A percentile compares a stretch with the other conserved stretches of the same genome.
Evolutionary conservation across 108 stramenopile species (phyloP).

Genomic region (Nannochloropsis gaditana): DNA sequence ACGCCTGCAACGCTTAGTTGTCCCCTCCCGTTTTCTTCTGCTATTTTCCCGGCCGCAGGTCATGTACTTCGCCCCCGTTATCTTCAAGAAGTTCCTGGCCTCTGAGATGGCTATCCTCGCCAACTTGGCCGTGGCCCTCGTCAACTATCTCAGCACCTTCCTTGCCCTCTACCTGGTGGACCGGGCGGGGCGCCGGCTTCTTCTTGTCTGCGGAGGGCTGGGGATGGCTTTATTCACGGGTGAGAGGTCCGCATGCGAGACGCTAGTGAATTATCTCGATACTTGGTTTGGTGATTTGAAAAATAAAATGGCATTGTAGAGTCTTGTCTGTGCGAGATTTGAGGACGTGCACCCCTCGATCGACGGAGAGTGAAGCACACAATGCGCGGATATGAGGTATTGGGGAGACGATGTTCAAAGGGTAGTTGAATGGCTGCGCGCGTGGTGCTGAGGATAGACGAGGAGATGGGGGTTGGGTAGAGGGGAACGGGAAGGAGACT

Average conservation of each 20-base stretch:
- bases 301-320: too few species aligned
- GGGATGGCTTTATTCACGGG: slow-evolving; percentile 44
- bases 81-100: slow-evolving; percentile 39
- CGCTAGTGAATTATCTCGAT: slow-evolving; percentile 34
- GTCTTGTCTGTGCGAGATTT: too few species aligned
- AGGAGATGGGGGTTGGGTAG: too few species aligned
- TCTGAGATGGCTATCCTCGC: slow-evolving; percentile 31
- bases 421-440: too few species aligned
- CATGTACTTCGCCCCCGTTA: slow-evolving; percentile 44
- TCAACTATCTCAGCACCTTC: slow-evolving; percentile 52
- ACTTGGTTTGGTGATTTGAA: not conserved
- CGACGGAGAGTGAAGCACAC: too few species aligned
- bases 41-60: not conserved
- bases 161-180: slow-evolving; percentile 13
- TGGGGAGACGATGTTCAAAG: too few species aligned
- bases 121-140: slow-evolving; percentile 40
- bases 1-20: not conserved
- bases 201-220: slow-evolving; percentile 13
- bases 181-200: not conserved
- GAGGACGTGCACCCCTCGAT: too few species aligned
- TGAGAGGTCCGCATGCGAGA: slow-evolving; percentile 38
- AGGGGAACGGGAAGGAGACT: too few species aligned
- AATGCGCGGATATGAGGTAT: too few species aligned
- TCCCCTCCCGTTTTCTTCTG: not conserved
- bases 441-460: too few species aligned